Evolutionary conservation across 345 rosid genomes (phyloP).

Genomic region (Salix viminalis): DNA sequence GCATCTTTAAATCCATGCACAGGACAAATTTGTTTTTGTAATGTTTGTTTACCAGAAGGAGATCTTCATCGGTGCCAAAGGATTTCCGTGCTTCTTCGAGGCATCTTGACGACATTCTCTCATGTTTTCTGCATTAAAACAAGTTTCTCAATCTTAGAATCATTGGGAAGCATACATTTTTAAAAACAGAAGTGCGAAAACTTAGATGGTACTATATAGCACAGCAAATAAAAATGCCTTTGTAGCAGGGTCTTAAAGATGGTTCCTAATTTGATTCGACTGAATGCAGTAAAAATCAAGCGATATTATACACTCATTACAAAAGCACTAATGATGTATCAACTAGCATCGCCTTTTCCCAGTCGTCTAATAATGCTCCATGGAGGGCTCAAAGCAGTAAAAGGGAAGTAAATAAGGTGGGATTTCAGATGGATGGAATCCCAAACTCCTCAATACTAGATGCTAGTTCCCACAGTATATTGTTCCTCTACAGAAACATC

Average conservation of each 20-base stretch:
- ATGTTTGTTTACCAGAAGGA: slow-evolving; percentile 14
- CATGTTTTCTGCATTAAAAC: slow-evolving; percentile 7
- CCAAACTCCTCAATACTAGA: not conserved
- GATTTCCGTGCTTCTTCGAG: slow-evolving; percentile 53
- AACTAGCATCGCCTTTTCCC: not conserved
- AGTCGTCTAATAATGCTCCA: not conserved
- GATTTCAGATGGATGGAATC: not conserved
- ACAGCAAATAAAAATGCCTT: too few species aligned
- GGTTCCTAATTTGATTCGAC: not conserved
- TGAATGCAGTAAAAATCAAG: not conserved
- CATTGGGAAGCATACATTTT: not conserved
- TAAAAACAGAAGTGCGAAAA: not conserved
- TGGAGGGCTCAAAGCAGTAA: not conserved
- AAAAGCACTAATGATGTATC: not conserved
- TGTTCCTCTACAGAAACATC: not conserved
- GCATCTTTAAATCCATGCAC: not conserved
- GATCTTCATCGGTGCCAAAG: slow-evolving; percentile 24
- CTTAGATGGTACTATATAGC: not conserved
- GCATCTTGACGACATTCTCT: slow-evolving; percentile 55
- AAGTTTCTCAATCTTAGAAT: not conserved
- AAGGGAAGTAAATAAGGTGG: not conserved
- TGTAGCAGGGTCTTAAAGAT: not conserved
- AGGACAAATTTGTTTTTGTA: not conserved
- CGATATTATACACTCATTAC: not conserved
- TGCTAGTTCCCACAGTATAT: not conserved